Percentiles rank a stretch among this genome's conserved stretches.
These are phyloP conservation scores for Pestalotiopsis sp. DNA, from an alignment of 2,329 filamentous ascomycete species.

Conservation along the genomic window DNA sequence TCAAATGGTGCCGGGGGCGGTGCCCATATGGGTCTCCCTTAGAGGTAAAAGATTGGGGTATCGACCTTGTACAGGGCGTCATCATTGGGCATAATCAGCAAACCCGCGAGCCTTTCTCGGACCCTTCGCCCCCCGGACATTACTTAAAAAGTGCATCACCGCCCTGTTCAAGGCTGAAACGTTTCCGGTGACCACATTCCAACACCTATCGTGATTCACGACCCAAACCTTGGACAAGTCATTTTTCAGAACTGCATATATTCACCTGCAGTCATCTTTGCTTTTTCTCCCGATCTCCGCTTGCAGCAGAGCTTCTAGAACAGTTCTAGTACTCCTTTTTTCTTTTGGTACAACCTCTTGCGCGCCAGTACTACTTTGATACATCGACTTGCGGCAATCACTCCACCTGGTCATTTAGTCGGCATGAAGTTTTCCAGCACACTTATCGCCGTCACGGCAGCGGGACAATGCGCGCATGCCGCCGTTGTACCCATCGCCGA, in stretches of 20 bases:
- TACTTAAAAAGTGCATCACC: background rate
- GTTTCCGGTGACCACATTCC: slow-evolving; percentile 2
- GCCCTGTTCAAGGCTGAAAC: slow-evolving; percentile 5
- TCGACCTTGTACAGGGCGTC: background rate
- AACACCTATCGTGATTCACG: background rate
- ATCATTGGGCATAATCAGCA: background rate
- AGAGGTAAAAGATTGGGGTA: background rate
- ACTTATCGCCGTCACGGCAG: slow-evolving; percentile 24
- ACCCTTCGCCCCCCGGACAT: background rate
- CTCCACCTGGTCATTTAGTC: background rate
- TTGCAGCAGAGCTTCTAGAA: background rate
- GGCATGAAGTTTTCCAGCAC: slow-evolving; percentile 29
- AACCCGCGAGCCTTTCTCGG: background rate
- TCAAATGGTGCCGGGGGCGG: background rate
- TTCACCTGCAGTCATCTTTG: background rate
- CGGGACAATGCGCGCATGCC: slow-evolving; percentile 22
- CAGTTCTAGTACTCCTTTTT: background rate
- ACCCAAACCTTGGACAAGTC: background rate
- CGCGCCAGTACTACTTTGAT: background rate
- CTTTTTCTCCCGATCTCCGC: background rate
- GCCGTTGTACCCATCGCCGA: slow-evolving; percentile 21
- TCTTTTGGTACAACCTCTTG: background rate
- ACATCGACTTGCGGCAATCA: background rate
- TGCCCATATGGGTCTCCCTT: background rate
- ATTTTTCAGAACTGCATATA: background rate